Evolutionary conservation across 2,329 filamentous ascomycete species (phyloP).

Genomic region (Ascomycota sp.): DNA sequence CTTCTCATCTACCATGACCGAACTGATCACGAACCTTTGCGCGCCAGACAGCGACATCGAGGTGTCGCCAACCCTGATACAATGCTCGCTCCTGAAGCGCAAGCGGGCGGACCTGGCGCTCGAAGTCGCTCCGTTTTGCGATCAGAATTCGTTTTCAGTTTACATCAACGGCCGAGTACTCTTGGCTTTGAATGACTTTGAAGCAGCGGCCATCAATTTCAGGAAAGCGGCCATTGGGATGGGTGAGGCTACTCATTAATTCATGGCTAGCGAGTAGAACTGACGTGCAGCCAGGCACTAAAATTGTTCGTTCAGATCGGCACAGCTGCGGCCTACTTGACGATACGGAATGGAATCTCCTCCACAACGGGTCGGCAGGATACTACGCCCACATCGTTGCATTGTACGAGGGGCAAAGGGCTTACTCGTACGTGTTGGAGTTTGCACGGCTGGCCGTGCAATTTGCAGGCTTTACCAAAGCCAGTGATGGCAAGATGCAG

Average conservation of each 20-base stretch:
- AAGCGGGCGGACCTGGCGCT: conserved; percentile 38
- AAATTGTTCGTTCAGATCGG: conserved; percentile 24
- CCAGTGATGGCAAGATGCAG: conserved; percentile 21
- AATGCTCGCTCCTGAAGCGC: conserved; percentile 39
- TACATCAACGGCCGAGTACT: conserved; percentile 74
- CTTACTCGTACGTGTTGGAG: conserved; percentile 63
- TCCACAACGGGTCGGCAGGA: conserved; percentile 53
- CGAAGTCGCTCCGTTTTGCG: conserved; percentile 34
- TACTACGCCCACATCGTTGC: conserved; percentile 77
- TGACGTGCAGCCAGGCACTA: conserved; percentile 16
- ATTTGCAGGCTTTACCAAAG: conserved; percentile 20
- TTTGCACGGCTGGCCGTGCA: conserved; percentile 62
- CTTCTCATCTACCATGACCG: conserved; percentile 40
- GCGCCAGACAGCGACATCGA: conserved; percentile 46
- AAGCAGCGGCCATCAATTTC: conserved; percentile 55
- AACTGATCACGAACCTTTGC: conserved; percentile 45
- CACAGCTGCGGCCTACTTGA: conserved; percentile 50
- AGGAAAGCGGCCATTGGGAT: conserved; percentile 66
- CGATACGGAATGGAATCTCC: conserved; percentile 48
- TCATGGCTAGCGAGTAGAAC: conserved; percentile 1
- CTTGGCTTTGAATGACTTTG: conserved; percentile 53
- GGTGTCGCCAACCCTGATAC: conserved; percentile 36
- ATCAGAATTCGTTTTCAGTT: conserved; percentile 40
- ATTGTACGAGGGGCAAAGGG: conserved; percentile 60
- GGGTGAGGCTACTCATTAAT: conserved; percentile 33